Evolutionary conservation across 805 yeast species (phyloP).

Genomic region (Metschnikowia picachoensis): DNA sequence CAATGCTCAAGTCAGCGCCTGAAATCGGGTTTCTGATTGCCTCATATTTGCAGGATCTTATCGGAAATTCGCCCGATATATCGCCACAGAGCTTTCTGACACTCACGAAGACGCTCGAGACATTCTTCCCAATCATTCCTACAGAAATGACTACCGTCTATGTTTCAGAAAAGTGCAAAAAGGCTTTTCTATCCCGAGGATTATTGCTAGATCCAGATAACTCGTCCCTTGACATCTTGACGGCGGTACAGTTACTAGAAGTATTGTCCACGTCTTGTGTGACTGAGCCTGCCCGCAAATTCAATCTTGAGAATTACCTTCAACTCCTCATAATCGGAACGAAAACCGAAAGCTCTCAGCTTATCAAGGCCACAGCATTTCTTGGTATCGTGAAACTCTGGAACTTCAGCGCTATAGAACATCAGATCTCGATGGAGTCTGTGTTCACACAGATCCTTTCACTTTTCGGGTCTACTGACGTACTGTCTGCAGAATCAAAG

Average conservation of each 20-base stretch:
- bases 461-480: slow-evolving; percentile 1
- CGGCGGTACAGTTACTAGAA: slow-evolving; percentile 10
- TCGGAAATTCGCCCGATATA: background rate
- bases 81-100: background rate
- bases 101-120: slow-evolving; percentile 10
- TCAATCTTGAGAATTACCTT: slow-evolving; percentile 14
- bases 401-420: slow-evolving; percentile 17
- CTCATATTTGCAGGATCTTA: background rate
- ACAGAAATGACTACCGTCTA: slow-evolving; percentile 10
- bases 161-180: slow-evolving; percentile 10
- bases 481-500: background rate
- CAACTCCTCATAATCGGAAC: slow-evolving; percentile 14
- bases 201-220: slow-evolving; percentile 7
- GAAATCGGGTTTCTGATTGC: background rate
- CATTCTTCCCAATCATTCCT: slow-evolving; percentile 14
- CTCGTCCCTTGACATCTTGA: slow-evolving; percentile 3
- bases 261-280: slow-evolving; percentile 16
- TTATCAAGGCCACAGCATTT: slow-evolving; percentile 11
- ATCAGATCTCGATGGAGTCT: slow-evolving; percentile 12
- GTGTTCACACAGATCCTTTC: slow-evolving; percentile 5
- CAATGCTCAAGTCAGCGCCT: background rate
- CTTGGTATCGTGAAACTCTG: slow-evolving; percentile 19
- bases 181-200: slow-evolving; percentile 10
- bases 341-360: background rate
- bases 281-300: slow-evolving; percentile 15